Base-by-base conservation (phyloP, 192 early-diverging fungal genomes). In the Entrophospora sp. region DNA sequence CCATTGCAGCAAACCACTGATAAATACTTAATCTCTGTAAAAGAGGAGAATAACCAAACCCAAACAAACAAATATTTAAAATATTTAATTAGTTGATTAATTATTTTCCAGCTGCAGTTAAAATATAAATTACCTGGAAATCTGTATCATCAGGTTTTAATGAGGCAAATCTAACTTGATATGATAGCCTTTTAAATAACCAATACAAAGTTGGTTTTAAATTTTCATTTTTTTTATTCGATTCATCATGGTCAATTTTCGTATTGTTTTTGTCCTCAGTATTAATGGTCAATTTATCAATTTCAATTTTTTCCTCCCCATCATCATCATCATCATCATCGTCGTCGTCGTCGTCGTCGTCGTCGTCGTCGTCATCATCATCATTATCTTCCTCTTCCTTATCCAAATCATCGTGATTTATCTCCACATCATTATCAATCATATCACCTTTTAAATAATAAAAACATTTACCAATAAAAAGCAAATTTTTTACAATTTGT, bases 401-500 rank as follows among this genome's bases (percentile, higher is more conserved):
- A 9, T 66, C 70, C 3, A 25, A 31, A 4, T 64, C 64, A 63
- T 81, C 81, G 9, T 59, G 67, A 10, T 66, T 67, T 4, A 49
- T 49, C 28, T 73, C 69, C 34, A 66, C 31, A 1, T 72, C 75
- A 14, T 68, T 42, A 6, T 61, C 62, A 25, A 62, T 56, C 4
- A 45, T 48, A 48, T 6, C 38, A 14, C 14, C 14, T 2, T 25
- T 16, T 8, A 77, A 53, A 49, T 62, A 70, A 56, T 81, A 84
- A 61, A 89, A 87, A 70, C 85, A 84, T 64, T 90, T 91, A 45
- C 87, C 91, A 49, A 96, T 75, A 75, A 94, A 98, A 68, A 91
- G 89, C 61, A 97, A 68, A 73, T 98, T 98, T 81, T 97, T 95
- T 35, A 94, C 88, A 48, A 94, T 72, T 73, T 96, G 94, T 61